Base-by-base conservation (phyloP, 2,329 filamentous ascomycete species). In the Periconia digitata region DNA sequence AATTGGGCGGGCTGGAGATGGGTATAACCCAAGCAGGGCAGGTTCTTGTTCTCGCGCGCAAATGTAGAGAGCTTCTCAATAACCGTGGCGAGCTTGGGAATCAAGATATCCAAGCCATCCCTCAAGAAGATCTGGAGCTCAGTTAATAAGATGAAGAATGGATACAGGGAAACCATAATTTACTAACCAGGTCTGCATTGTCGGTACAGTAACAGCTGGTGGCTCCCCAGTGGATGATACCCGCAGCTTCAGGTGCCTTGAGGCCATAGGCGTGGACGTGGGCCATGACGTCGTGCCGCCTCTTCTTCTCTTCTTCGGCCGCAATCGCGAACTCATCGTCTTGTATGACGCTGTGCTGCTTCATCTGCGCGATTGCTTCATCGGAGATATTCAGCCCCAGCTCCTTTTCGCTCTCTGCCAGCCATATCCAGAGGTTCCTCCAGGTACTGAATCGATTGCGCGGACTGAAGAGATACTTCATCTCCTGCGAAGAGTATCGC, bases 381-480 rank as follows among this genome's bases (percentile, higher is more conserved):
- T 83, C 81, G 13, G 82, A 85, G 66, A 96, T 92, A 8, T 81
- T 76, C 40, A 95, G 81, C 2, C 90, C 90, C 2, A 95, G 81
- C 71, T 92, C 87, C 70, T 85, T 85, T 77, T 96, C 87, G 8
- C 82, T 79, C 77, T 95, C 86, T 20, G 91, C 91, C 10, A 96
- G 86, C 74, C 81, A 85, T 38, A 92, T 76, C 92, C 92, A 96
- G 16, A 96, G 83, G 69, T 89, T 81, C 55, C 91, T 84, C 90
- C 90, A 95, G 46, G 85, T 90, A 36, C 83, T 85, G 70, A 85
- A 84, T 23, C 90, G 81, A 45, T 84, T 86, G 37, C 90, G 83
- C 50, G 86, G 83, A 59, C 85, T 86, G 78, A 96, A 96, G 53
- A 96, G 83, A 56, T 81, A 79, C 62, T 85, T 70, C 70, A 72